Base-by-base conservation (phyloP, 106 monocot genomes). In the Chionographis japonica region DNA sequence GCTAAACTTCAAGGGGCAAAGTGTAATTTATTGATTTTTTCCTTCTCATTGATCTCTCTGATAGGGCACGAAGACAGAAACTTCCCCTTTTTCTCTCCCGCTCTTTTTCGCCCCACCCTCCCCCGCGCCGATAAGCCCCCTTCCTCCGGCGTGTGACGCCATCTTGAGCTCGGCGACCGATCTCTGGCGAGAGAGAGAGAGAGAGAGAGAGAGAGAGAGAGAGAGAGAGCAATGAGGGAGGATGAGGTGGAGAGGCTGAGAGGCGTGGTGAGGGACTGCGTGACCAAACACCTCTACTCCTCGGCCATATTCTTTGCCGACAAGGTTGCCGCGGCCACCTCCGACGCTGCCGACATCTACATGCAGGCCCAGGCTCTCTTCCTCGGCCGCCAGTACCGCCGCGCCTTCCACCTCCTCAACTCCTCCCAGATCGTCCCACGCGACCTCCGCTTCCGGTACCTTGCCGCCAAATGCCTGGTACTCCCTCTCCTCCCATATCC, bases 321-420 rank as follows among this genome's bases (percentile, higher is more conserved):
- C 67, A 89, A 90, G 80, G 98, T 93, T 61, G 98, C 93, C 19
- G 81, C 87, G 42, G 78, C 83, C 52, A 93, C 93, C 10, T 75
- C 62, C 58, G 98, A 98, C 52, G 82, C 98, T 50, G 85, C 89
- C 73, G 98, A 98, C 83, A 71, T 98, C 74, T 98, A 98, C 87
- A 93, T 98, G 98, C 85, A 87, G 77, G 98, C 98, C 8, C 98
- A 98, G 77, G 98, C 98, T 5, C 93, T 98, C 38, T 90, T 88
- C 67, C 88, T 98, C 60, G 98, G 79, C 58, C 81, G 90, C 74
- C 89, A 98, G 20, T 85, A 77, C 71, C 92, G 93, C 63, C 93
- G 98, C 55, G 98, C 98, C 8, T 90, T 90, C 64, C 87, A 98
- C 75, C 64, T 98, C 67, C 93, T 98, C 62, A 83, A 73, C 64